phyloP scores from a whole-genome alignment of 768 basidiomycete species.

The Rhizopogon vesiculosus region DNA sequence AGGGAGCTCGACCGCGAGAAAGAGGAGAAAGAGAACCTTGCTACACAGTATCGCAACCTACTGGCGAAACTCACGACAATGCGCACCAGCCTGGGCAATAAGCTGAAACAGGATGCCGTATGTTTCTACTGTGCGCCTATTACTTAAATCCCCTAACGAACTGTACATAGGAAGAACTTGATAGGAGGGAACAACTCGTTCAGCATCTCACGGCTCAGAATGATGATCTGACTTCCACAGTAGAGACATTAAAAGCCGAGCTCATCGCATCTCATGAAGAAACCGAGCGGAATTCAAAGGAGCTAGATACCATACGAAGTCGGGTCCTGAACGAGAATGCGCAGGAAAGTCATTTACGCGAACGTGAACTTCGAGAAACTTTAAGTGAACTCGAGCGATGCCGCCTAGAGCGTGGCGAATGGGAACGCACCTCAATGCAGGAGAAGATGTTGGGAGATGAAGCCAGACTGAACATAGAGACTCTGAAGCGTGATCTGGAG shows the following conservation, averaged over 20 bases:
- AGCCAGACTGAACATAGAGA: conserved; percentile 50
- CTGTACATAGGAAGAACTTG: conserved; percentile 89
- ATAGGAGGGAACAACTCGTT: conserved; percentile 82
- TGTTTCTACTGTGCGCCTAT: conserved; percentile 22
- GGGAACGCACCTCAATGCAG: conserved; percentile 54
- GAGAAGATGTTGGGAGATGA: conserved; percentile 76
- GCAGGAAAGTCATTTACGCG: conserved; percentile 66
- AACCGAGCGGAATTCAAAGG: conserved; percentile 59
- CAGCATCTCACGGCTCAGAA: conserved; percentile 75
- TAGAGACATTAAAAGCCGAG: conserved; percentile 80
- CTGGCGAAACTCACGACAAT: conserved; percentile 88
- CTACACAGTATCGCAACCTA: conserved; percentile 79
- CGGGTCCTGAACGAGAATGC: conserved; percentile 62
- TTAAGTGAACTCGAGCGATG: conserved; percentile 86
- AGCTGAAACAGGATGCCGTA: conserved; percentile 95
- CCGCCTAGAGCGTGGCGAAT: conserved; percentile 76
- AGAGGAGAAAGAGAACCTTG: conserved; percentile 86
- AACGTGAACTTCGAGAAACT: conserved; percentile 75
- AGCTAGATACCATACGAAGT: conserved; percentile 65
- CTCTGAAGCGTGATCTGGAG: conserved; percentile 60
- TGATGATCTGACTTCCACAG: conserved; percentile 62
- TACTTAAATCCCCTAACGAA: neutral
- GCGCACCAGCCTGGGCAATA: conserved; percentile 90
- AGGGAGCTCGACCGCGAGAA: conserved; percentile 69
- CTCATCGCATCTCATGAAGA: conserved; percentile 74